Evolutionary conservation across 1,139 yeast species (phyloP).

Genomic region (Diutina neorugosa): DNA sequence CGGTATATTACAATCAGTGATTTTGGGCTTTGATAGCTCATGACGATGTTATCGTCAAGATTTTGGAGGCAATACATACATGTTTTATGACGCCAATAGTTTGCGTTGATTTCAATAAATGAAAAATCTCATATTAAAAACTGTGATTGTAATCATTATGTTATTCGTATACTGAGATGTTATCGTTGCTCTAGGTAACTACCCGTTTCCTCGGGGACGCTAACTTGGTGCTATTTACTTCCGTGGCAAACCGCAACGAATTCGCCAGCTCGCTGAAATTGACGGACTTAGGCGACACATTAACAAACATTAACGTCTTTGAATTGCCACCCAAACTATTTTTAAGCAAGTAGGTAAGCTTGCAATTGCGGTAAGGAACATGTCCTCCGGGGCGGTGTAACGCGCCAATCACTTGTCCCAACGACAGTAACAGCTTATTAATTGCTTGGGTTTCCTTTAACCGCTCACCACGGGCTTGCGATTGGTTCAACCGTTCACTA

Average conservation of each 20-base stretch:
- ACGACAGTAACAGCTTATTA: slow-evolving; percentile 75
- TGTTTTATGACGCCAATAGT: background rate
- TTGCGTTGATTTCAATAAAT: background rate
- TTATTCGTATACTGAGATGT: background rate
- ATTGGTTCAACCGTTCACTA: slow-evolving; percentile 68
- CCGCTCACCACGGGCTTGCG: slow-evolving; percentile 72
- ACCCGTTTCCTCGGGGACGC: slow-evolving; percentile 4
- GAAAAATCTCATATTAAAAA: background rate
- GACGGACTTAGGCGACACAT: slow-evolving; percentile 54
- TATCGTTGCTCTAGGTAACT: background rate
- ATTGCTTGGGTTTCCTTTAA: slow-evolving; percentile 82
- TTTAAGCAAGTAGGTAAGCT: slow-evolving; percentile 71
- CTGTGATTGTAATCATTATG: no score
- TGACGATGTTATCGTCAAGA: background rate
- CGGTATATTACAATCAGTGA: background rate
- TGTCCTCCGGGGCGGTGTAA: slow-evolving; percentile 23
- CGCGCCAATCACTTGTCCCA: slow-evolving; percentile 85
- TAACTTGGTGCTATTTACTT: slow-evolving; percentile 49
- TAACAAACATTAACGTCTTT: slow-evolving; percentile 89
- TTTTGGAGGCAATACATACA: background rate
- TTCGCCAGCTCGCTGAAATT: slow-evolving; percentile 72
- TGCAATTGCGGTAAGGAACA: slow-evolving; percentile 44
- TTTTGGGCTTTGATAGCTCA: background rate
- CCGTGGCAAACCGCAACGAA: slow-evolving; percentile 81
- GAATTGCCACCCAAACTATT: slow-evolving; percentile 79